phyloP scores from a whole-genome alignment of 352 stramenopile species.

The Globisporangium echinulatum region DNA sequence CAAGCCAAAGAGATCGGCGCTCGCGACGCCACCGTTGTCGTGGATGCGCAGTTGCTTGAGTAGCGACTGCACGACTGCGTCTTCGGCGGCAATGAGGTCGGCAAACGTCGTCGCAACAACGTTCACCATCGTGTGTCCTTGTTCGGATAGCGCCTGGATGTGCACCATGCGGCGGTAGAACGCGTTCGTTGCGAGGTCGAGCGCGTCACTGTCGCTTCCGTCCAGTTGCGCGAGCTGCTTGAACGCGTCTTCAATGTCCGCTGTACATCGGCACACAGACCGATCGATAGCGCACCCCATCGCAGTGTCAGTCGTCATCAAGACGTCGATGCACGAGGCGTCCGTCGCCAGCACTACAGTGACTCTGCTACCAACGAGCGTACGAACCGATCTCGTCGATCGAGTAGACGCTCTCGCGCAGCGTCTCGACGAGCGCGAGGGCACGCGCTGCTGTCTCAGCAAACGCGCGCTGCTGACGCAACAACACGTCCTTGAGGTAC shows the following conservation, averaged over 20 bases:
- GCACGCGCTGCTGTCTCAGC: slow-evolving; percentile 38
- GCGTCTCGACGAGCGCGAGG: slow-evolving; percentile 33
- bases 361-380: too few species aligned
- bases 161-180: slow-evolving; percentile 65
- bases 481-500: slow-evolving; percentile 68
- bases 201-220: slow-evolving; percentile 30
- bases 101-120: slow-evolving; percentile 42
- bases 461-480: slow-evolving; percentile 60
- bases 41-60: slow-evolving; percentile 51
- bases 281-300: not conserved
- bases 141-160: slow-evolving; percentile 63
- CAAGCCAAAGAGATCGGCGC: slow-evolving; percentile 35
- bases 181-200: slow-evolving; percentile 48
- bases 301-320: not conserved
- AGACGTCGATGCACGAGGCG: not conserved
- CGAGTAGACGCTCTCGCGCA: slow-evolving; percentile 39
- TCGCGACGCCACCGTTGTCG: slow-evolving; percentile 20
- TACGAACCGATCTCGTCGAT: slow-evolving; percentile 68
- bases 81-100: slow-evolving; percentile 55
- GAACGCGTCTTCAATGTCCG: slow-evolving; percentile 72
- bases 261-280: slow-evolving; percentile 15
- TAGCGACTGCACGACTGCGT: slow-evolving; percentile 41
- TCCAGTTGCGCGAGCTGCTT: slow-evolving; percentile 42
- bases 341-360: too few species aligned
- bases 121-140: slow-evolving; percentile 48